Evolutionary conservation across 495 filamentous ascomycete genomes (phyloP), one percentile per base, ranked within the genome.

Genomic region (Penicilliopsis zonata): DNA sequence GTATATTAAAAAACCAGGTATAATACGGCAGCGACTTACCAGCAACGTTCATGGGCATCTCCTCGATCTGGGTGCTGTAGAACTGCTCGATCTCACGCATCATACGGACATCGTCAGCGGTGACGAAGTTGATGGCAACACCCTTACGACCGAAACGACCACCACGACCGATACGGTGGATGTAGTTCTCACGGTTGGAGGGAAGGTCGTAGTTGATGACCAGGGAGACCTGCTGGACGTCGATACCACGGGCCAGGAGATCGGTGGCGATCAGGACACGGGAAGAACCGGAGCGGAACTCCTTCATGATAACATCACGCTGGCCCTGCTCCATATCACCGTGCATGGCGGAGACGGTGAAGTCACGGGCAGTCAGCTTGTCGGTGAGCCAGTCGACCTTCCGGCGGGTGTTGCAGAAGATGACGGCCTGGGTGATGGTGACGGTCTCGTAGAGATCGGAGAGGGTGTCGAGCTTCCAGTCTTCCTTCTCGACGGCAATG

Each of bases 381-480:
- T 95, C 88, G 41, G 90, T 98, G 43, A 98, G 79, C 90, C 90
- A 98, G 70, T 98, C 90, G 52, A 98, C 90, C 86, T 98, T 98
- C 65, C 90, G 74, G 51, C 92, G 81, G 44, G 90, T 98, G 74
- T 98, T 98, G 72, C 90, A 98, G 80, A 98, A 98, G 66, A 98
- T 98, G 57, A 98, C 90, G 38, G 90, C 90, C 61, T 98, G 90
- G 36, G 90, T 98, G 57, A 98, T 98, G 44, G 90, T 98, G 53
- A 98, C 80, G 19, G 90, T 98, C 61, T 98, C 90, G 73, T 98
- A 98, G 36, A 98, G 67, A 62, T 98, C 90, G 52, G 83, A 96
- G 18, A 98, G 85, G 28, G 90, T 98, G 63, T 98, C 90, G 41
- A 98, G 80, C 68, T 98, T 98, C 92, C 92, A 98, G 51, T 96